These are phyloP conservation scores for Elongisporangium senticosum DNA, from an alignment of 352 stramenopile species.

Conservation along the genomic window DNA sequence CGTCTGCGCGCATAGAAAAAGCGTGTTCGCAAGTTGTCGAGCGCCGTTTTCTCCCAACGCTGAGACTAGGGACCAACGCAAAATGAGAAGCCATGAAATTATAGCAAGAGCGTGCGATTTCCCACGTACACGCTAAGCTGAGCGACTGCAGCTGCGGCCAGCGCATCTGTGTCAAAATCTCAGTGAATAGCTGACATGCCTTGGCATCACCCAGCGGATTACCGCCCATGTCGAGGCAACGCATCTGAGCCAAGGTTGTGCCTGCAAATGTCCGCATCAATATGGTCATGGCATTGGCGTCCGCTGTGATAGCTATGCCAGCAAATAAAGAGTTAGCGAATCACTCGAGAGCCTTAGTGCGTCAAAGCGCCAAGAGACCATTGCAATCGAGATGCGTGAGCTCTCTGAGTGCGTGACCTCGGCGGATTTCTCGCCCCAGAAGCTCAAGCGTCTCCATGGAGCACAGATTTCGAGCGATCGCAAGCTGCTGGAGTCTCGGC, in stretches of 20 bases:
- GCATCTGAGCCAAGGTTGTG: constrained; percentile 12
- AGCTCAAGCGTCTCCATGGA: constrained; percentile 20
- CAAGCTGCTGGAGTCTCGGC: constrained; percentile 21
- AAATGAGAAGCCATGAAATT: not conserved
- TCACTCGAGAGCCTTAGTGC: not conserved
- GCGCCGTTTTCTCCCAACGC: constrained; percentile 20
- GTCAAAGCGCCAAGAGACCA: constrained; percentile 7
- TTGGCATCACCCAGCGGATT: constrained; percentile 19
- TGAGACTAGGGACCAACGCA: constrained; percentile 15
- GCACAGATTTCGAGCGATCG: constrained; percentile 43
- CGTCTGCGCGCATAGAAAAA: constrained; percentile 9
- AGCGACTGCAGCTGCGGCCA: constrained; percentile 17
- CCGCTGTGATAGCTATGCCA: constrained; percentile 14
- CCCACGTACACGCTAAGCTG: constrained; percentile 22
- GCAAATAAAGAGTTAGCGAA: not conserved
- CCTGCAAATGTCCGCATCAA: constrained; percentile 15
- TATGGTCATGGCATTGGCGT: constrained; percentile 15
- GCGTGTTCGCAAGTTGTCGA: constrained; percentile 9
- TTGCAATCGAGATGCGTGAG: constrained; percentile 36
- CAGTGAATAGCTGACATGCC: constrained; percentile 12
- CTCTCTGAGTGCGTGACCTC: constrained; percentile 3
- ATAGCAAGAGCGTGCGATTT: not conserved
- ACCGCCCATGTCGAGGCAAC: constrained; percentile 16
- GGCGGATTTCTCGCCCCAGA: constrained; percentile 21
- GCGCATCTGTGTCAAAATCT: constrained; percentile 6